Base-by-base conservation (phyloP, 2,329 filamentous ascomycete genomes). In the Emergomyces africanus region DNA sequence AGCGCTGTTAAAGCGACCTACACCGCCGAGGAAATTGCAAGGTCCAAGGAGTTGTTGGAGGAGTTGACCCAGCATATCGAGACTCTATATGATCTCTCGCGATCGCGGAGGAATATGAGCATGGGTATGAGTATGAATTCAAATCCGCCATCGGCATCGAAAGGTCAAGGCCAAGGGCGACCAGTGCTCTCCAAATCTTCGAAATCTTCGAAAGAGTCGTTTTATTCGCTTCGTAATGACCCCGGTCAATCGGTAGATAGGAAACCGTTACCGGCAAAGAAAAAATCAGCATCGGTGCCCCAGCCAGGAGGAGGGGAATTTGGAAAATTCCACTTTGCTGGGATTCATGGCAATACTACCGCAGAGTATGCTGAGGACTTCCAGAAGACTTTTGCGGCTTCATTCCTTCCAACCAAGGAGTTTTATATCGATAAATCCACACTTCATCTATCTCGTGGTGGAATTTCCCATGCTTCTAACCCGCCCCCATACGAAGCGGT, bases 1-100 rank as follows among this genome's bases (percentile, higher is more conserved):
- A 69, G 67, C 20, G 75, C 75, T 58, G 65, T 70, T n/a, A 75
- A 74, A 63, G 70, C 70, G 12, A 69, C 72, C 49, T 77, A 76
- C 77, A 77, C 76, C 54, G 74, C 75, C 59, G 77, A 75, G 54
- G 79, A 82, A 71, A 80, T 81, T 57, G 71, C 71, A 44, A 77
- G 79, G 58, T 83, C 83, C 58, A 78, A 81, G 62, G 77, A 78
- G 42, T 74, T 86, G n/a, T 73, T 85, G 61, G 77, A 76, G 57
- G 81, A 86, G 63, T 70, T 86, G 60, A 84, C 81, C 8, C 78
- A 77, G 3, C 84, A 81, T 54, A 85, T 86, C 64, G 83, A 86
- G 70, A 82, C 81, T 0, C 75, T 86, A 25, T 86, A 85, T 66
- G 81, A 84, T 64, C 72, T 86, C n/a, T 84, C 82, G 5, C 73